phyloP scores from a whole-genome alignment of 148 eudicot species.

The Amaranthus palmeri region DNA sequence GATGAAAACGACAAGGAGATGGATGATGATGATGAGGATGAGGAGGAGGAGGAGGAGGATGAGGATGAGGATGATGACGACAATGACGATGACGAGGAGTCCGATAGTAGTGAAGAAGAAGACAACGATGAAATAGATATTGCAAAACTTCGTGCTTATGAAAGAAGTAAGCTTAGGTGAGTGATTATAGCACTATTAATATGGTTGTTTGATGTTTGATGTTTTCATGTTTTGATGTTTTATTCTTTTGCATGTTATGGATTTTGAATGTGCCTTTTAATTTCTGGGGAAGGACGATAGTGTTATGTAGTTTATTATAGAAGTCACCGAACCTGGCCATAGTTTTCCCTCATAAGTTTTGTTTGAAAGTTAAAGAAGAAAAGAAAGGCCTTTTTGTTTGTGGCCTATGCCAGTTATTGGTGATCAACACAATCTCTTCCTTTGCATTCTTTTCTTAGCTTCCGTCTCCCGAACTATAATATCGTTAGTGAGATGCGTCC shows the following conservation, averaged over 20 bases:
- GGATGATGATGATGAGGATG: conserved; percentile 28
- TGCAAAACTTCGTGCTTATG: conserved; percentile 84
- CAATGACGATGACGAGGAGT: conserved; percentile 29
- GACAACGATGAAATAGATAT: conserved; percentile 49
- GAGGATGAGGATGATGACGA: conserved; percentile 39
- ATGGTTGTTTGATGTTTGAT: not conserved
- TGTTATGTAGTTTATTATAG: not conserved
- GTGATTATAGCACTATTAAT: not conserved
- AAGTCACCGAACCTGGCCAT: not conserved
- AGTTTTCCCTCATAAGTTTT: not conserved
- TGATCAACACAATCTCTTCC: not conserved
- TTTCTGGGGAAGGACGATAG: too few species aligned
- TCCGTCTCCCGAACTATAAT: too few species aligned
- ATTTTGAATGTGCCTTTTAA: too few species aligned
- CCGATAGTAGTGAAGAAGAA: conserved; percentile 4
- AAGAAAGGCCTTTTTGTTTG: not conserved
- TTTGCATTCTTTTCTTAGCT: not conserved
- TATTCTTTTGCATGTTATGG: not conserved
- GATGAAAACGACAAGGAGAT: conserved; percentile 45
- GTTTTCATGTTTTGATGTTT: not conserved
- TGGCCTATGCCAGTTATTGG: not conserved
- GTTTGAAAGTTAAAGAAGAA: not conserved
- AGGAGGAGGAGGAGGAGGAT: conserved; percentile 33
- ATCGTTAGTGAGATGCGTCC: not conserved
- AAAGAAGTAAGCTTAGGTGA: conserved; percentile 84